Percentiles rank a stretch among this genome's conserved stretches.
phyloP scores from a whole-genome alignment of 2,329 filamentous ascomycete species.

The Colletotrichum lini region DNA sequence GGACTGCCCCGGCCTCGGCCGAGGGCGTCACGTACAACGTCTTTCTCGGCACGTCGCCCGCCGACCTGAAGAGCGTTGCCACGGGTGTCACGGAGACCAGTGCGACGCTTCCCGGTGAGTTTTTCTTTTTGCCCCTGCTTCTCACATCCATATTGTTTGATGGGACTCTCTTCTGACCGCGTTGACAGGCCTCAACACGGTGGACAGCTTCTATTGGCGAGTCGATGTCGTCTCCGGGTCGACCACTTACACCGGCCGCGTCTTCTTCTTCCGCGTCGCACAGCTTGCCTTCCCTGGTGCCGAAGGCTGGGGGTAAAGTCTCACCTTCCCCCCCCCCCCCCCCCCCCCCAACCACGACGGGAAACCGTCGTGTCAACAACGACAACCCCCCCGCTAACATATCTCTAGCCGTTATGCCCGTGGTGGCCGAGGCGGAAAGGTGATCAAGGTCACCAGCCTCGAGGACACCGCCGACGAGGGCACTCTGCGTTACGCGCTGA shows the following conservation, averaged over 20 bases:
- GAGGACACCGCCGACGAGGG: constrained; percentile 50
- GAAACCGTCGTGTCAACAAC: no score
- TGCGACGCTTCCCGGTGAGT: constrained; percentile 29
- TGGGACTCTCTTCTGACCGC: neutral
- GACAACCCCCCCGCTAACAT: constrained; percentile 1
- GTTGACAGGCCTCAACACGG: constrained; percentile 41
- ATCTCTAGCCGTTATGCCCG: constrained; percentile 48
- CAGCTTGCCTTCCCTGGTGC: constrained; percentile 56
- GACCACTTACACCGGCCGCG: constrained; percentile 45
- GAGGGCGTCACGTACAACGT: constrained; percentile 47
- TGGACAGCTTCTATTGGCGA: constrained; percentile 51
- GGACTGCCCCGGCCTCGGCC: constrained; percentile 45
- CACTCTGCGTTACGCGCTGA: constrained; percentile 54
- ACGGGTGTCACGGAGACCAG: constrained; percentile 32
- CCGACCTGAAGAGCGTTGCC: constrained; percentile 41
- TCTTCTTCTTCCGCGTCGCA: constrained; percentile 49
- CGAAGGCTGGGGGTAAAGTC: constrained; percentile 51
- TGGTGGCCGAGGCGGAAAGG: constrained; percentile 53
- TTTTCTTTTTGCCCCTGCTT: neutral
- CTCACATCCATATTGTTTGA: neutral
- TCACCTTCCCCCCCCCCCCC: no score
- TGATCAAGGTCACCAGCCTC: constrained; percentile 55
- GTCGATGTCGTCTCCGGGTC: constrained; percentile 47
- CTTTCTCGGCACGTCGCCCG: constrained; percentile 45
- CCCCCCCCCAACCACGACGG: no score